Conservation (phyloP, 2,329 filamentous ascomycete genomes). For the Helotiales sp. region DNA sequence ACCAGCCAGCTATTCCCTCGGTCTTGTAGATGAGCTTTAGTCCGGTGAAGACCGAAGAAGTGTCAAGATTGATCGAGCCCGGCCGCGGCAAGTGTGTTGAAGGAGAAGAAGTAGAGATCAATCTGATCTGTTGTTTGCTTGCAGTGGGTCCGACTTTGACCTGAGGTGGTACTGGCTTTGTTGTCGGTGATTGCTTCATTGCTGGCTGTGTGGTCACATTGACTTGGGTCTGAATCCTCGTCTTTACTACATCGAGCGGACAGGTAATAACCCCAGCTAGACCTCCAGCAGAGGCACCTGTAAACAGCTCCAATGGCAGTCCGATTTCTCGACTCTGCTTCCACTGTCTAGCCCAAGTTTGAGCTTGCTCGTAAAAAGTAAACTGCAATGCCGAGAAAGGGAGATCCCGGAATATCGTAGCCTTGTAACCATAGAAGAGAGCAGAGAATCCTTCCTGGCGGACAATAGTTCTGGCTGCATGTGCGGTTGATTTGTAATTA, state of each 20-base stretch:
- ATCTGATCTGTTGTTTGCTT: constrained; percentile 59
- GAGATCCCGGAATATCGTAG: constrained; percentile 90
- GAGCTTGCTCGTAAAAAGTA: constrained; percentile 96
- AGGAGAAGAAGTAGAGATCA: constrained; percentile 88
- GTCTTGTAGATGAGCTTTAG: constrained; percentile 86
- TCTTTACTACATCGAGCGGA: constrained; percentile 96
- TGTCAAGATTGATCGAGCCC: constrained; percentile 80
- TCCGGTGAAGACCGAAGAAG: constrained; percentile 85
- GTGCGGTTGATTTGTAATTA: constrained; percentile 86
- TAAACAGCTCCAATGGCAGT: constrained; percentile 81
- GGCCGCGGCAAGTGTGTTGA: constrained; percentile 82
- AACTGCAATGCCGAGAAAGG: constrained; percentile 97
- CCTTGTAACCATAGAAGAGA: constrained; percentile 96
- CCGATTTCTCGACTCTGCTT: constrained; percentile 85
- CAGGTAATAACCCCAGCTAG: constrained; percentile 94
- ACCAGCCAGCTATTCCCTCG: constrained; percentile 89
- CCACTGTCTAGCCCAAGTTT: constrained; percentile 78
- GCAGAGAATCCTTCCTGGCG: constrained; percentile 81
- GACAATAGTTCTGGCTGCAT: constrained; percentile 86
- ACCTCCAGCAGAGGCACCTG: constrained; percentile 86
- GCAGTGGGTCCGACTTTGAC: constrained; percentile 38
- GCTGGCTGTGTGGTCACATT: constrained; percentile 48
- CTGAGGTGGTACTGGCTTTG: constrained; percentile 31
- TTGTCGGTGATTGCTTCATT: constrained; percentile 34
- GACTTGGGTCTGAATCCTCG: constrained; percentile 91